Conservation (phyloP, 2,329 filamentous ascomycete species). For the Diplodia scrobiculata region DNA sequence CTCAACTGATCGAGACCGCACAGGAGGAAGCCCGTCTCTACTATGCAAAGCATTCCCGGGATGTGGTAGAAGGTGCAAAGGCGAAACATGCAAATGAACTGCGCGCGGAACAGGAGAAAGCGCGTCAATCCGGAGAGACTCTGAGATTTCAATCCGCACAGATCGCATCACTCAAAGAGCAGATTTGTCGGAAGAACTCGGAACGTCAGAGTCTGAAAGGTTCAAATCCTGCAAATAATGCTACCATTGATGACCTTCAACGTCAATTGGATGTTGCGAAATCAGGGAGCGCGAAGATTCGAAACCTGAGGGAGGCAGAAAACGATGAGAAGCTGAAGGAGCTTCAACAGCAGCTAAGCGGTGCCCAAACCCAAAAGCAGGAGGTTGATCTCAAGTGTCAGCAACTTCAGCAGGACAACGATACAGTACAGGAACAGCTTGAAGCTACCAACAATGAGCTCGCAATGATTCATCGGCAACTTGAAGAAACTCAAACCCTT, state of each 20-base stretch:
- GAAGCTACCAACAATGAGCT: not conserved
- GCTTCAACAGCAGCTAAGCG: not conserved
- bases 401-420: not conserved
- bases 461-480: not conserved
- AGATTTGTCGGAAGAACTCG: not conserved
- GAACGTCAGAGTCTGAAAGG: not conserved
- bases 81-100: constrained; percentile 3
- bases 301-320: not conserved
- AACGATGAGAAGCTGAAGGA: not conserved
- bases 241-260: not conserved
- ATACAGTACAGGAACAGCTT: not conserved
- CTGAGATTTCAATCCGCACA: not conserved
- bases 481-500: not conserved
- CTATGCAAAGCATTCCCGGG: not conserved
- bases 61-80: not conserved
- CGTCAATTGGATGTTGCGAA: not conserved
- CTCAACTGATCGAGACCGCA: not conserved
- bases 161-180: constrained; percentile 4
- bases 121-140: not conserved
- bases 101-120: not conserved
- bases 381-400: not conserved
- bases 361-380: not conserved
- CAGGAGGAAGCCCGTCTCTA: not conserved
- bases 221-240: no score
- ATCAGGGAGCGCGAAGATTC: not conserved